A percentile compares a stretch with the other conserved stretches of the same genome.
These are phyloP conservation scores for Mucor ambiguus DNA, from an alignment of 371 early-diverging fungal genomes.

Conservation along the genomic window DNA sequence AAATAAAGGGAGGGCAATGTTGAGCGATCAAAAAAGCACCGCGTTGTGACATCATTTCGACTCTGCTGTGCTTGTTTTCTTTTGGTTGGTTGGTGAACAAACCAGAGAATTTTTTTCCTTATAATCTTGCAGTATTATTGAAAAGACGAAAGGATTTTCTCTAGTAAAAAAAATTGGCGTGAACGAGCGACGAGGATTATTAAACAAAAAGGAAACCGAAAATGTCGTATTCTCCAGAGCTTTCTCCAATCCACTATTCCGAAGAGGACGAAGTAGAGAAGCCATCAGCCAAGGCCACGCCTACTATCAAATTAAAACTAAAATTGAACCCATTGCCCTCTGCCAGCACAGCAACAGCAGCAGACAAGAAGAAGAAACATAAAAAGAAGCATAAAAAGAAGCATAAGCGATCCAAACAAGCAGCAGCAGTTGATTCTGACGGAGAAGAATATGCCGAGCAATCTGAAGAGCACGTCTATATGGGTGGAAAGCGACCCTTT, in stretches of 20 bases:
- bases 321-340: constrained; percentile 39
- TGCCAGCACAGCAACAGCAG: neutral
- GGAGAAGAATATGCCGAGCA: constrained; percentile 27
- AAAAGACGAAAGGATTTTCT: neutral
- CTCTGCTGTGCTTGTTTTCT: neutral
- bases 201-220: constrained; percentile 2
- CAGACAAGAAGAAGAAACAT: constrained; percentile 36
- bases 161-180: neutral
- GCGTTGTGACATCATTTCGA: too few relatives aligned
- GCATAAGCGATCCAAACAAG: constrained; percentile 30
- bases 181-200: neutral
- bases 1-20: too few relatives aligned
- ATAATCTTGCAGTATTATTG: neutral
- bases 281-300: constrained; percentile 20
- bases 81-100: neutral
- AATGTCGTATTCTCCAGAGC: constrained; percentile 41
- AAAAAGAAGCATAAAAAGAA: constrained; percentile 51
- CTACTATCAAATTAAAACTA: constrained; percentile 39
- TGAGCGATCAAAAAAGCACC: too few relatives aligned
- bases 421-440: constrained; percentile 14
- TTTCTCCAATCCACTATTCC: constrained; percentile 32
- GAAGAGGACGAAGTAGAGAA: constrained; percentile 16
- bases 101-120: neutral
- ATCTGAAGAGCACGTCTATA: constrained; percentile 7
- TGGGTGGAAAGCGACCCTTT: constrained; percentile 31